Conservation (phyloP, 2,329 filamentous ascomycete genomes). For the Talaromyces amestolkiae region DNA sequence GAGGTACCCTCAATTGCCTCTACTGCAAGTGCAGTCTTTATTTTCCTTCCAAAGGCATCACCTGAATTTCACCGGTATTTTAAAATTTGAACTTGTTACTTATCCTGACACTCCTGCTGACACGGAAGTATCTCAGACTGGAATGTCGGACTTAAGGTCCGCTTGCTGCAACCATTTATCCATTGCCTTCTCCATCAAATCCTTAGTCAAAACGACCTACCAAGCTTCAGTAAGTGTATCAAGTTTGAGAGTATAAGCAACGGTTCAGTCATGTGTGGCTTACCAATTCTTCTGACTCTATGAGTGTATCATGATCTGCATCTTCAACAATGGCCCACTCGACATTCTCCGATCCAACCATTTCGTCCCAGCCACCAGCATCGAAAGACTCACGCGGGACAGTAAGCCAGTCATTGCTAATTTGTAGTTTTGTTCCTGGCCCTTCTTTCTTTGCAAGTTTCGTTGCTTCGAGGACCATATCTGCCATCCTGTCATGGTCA, state of each 20-base stretch:
- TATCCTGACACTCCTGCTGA: background rate
- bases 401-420: constrained; percentile 1
- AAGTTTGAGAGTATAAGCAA: background rate
- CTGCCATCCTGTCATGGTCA: constrained; percentile 3
- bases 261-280: background rate
- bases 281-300: constrained; percentile 4
- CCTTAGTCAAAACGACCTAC: constrained; percentile 5
- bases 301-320: constrained; percentile 8
- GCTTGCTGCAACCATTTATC: background rate
- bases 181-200: background rate
- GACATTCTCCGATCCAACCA: background rate
- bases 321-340: constrained; percentile 6
- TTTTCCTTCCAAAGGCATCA: background rate
- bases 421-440: background rate
- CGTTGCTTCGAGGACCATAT: constrained; percentile 1
- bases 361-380: constrained; percentile 6
- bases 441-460: background rate
- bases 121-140: background rate
- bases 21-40: background rate
- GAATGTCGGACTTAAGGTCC: background rate
- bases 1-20: background rate
- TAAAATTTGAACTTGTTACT: background rate
- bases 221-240: background rate
- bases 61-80: background rate
- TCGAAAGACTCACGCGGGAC: constrained; percentile 2